Evolutionary conservation across 1,139 yeast species (phyloP), one percentile per base, ranked within the genome.

Genomic region (Saccharomyces pastorianus): DNA sequence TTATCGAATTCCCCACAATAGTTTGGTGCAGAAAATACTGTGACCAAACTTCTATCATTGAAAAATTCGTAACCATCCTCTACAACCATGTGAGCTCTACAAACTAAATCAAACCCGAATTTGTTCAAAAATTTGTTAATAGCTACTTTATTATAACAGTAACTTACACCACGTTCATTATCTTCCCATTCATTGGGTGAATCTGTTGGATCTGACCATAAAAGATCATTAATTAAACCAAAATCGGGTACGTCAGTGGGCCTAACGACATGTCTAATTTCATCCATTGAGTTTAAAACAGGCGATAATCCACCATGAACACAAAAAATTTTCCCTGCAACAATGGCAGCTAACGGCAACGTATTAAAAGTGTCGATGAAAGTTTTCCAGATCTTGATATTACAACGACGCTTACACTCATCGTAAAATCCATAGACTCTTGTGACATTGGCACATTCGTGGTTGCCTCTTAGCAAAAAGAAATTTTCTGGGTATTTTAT

Each of bases 31-130:
- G 90, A 83, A 70, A 93, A 93, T 13, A 93, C 97, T 0, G 99
- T 93, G 4, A 93, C 98, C 58, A 93, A 76, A 28, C 96, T 87
- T 53, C 96, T 79, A 69, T 91, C 96, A 69, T 91, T 91, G 74
- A 93, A 93, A 69, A 93, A 93, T 73, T 93, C 98, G 70, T 93
- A 93, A 1, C 99, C 99, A 69, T 93, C 99, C 69, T 93, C 98
- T 27, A 93, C 98, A 60, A 93, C 98, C 98, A 93, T 91, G 73
- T 93, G 98, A 17, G 98, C 98, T 62, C 99, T 81, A 70, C 96
- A 93, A 46, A 93, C 96, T 61, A 93, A 78, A 73, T 93, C 98
- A 71, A 93, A 90, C 38, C 93, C 95, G 69, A 91, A 93, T 64
- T 88, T 84, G 58, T 84, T 79, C 54, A 93, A 74, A 67, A 93